Conservation (phyloP, 164 flowering plant genomes). For the Vitis cinerea region DNA sequence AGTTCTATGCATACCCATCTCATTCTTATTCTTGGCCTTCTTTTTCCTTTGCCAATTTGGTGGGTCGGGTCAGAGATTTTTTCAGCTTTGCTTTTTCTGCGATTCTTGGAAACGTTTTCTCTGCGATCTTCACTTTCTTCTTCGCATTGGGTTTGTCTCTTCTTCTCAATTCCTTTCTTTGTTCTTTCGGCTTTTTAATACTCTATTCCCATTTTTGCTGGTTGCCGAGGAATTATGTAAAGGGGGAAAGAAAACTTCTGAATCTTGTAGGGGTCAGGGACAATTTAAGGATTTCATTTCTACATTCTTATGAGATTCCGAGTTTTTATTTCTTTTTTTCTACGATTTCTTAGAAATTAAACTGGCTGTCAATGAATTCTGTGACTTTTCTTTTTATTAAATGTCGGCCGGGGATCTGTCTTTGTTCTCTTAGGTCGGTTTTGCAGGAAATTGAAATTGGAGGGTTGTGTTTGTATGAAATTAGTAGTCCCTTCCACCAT, state of each 20-base stretch:
- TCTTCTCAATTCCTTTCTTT: background rate
- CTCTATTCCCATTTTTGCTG: background rate
- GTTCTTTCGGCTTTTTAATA: background rate
- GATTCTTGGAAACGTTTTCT: slow-evolving; percentile 62
- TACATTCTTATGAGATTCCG: background rate
- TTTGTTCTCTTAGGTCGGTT: slow-evolving; percentile 1
- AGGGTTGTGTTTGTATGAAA: background rate
- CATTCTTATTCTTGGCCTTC: slow-evolving; percentile 27
- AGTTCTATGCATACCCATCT: slow-evolving; percentile 51
- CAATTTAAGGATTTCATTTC: background rate
- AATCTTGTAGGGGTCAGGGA: too few relatives aligned
- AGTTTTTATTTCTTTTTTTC: background rate
- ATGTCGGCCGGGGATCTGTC: background rate
- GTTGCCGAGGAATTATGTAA: too few relatives aligned
- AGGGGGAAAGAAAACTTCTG: too few relatives aligned
- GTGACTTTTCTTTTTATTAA: too few relatives aligned
- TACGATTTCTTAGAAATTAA: too few relatives aligned
- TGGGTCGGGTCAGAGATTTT: slow-evolving; percentile 40
- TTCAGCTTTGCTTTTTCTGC: slow-evolving; percentile 52
- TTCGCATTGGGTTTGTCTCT: slow-evolving; percentile 57
- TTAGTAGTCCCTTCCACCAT: background rate
- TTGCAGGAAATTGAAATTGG: background rate
- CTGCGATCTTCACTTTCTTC: slow-evolving; percentile 76
- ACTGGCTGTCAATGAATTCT: too few relatives aligned
- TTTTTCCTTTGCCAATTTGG: slow-evolving; percentile 29